Evolutionary conservation across 2,329 filamentous ascomycete species (phyloP).

Genomic region (Hortaea sp.): DNA sequence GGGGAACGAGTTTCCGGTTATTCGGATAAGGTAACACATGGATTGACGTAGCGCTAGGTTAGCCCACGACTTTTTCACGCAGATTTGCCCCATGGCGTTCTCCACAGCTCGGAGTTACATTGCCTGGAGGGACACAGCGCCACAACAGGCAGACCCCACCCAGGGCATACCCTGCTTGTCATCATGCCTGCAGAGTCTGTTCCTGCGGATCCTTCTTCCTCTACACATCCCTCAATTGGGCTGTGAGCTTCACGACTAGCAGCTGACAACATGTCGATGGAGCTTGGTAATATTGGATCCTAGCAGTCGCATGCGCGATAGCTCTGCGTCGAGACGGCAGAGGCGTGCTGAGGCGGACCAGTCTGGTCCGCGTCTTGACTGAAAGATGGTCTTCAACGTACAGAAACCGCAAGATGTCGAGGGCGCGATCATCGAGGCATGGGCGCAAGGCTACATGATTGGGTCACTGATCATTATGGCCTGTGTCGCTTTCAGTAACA

Average conservation of each 20-base stretch:
- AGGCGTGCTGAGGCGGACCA: not conserved
- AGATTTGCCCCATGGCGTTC: not conserved
- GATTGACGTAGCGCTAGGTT: no score
- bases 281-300: not conserved
- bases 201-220: not conserved
- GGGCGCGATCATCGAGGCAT: slow-evolving; percentile 22
- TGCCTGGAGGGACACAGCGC: not conserved
- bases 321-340: not conserved
- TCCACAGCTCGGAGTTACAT: not conserved
- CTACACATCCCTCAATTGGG: not conserved
- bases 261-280: not conserved
- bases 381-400: slow-evolving; percentile 13
- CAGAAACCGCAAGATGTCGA: slow-evolving; percentile 15
- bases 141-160: not conserved
- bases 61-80: not conserved
- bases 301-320: not conserved
- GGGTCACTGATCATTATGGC: slow-evolving; percentile 37
- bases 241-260: not conserved
- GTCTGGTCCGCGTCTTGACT: not conserved
- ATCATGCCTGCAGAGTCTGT: not conserved
- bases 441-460: slow-evolving; percentile 13
- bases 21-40: no score
- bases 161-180: not conserved
- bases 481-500: slow-evolving; percentile 39
- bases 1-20: no score